These are phyloP conservation scores for Penicillium sp. DNA, from an alignment of 2,329 filamentous ascomycete species.

Conservation along the genomic window DNA sequence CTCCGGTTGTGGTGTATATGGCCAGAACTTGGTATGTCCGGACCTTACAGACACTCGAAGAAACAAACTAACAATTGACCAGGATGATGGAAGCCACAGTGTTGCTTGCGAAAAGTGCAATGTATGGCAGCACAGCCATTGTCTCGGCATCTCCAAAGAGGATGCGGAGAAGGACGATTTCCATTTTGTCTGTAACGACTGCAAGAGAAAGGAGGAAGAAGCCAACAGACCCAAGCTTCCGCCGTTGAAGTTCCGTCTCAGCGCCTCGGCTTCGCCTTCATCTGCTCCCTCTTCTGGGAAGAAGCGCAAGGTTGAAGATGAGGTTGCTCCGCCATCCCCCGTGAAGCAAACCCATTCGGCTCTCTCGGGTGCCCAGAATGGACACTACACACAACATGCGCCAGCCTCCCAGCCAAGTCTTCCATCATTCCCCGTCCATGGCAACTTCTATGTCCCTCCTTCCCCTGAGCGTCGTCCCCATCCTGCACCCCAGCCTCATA, in stretches of 20 bases:
- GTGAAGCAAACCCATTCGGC: conserved; percentile 24
- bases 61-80: conserved; percentile 20
- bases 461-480: conserved; percentile 34
- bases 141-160: conserved; percentile 72
- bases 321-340: conserved; percentile 21
- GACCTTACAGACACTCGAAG: not conserved
- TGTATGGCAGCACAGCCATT: conserved; percentile 96
- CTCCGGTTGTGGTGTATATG: conserved; percentile 78
- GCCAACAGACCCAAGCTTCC: conserved; percentile 62
- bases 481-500: conserved; percentile 16
- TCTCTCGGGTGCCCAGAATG: conserved; percentile 22
- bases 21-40: conserved; percentile 65
- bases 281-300: conserved; percentile 20
- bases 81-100: conserved; percentile 90
- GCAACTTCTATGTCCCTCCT: conserved; percentile 19
- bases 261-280: conserved; percentile 49
- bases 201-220: conserved; percentile 66
- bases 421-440: conserved; percentile 9
- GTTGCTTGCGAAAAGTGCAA: conserved; percentile 92
- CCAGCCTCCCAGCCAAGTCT: conserved; percentile 10
- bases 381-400: conserved; percentile 18
- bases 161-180: conserved; percentile 85
- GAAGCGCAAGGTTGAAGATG: conserved; percentile 21
- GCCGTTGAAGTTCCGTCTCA: conserved; percentile 58
- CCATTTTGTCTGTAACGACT: conserved; percentile 78